phyloP scores from a whole-genome alignment of 1,284 basidiomycete genomes.

The Ceratorhiza oryzae-sativae region DNA sequence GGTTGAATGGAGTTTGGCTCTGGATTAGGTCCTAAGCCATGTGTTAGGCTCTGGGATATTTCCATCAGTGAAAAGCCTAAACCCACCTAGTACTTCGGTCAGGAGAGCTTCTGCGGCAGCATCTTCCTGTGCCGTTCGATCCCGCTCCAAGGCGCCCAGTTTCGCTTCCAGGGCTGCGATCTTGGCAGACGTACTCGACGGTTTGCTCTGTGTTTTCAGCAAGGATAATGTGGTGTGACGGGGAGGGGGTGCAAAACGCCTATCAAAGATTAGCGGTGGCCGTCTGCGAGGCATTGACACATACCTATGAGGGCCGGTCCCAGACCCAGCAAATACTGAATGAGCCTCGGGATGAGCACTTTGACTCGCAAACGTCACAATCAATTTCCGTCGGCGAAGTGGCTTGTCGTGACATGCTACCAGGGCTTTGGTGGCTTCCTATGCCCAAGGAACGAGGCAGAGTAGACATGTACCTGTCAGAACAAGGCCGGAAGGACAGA shows the following conservation, averaged over 20 bases:
- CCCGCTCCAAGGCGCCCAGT: conserved; percentile 73
- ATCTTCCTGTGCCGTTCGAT: conserved; percentile 27
- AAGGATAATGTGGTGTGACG: conserved; percentile 89
- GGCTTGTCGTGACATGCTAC: conserved; percentile 78
- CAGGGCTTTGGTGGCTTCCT: conserved; percentile 89
- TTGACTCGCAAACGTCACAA: conserved; percentile 89
- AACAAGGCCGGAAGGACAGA: conserved; percentile 41
- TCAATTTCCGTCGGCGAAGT: conserved; percentile 83
- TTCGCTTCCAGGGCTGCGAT: conserved; percentile 97
- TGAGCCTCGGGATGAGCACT: conserved; percentile 57
- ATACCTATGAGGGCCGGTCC: conserved; percentile 28
- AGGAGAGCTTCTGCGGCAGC: conserved; percentile 13
- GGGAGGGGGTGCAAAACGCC: conserved; percentile 59
- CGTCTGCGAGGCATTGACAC: conserved; percentile 41
- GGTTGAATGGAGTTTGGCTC: background rate
- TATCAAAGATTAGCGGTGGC: conserved; percentile 48
- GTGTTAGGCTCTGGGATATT: background rate
- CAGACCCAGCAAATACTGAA: conserved; percentile 25
- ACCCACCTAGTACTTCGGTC: conserved; percentile 18
- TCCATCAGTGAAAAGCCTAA: too few species aligned
- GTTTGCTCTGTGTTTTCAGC: conserved; percentile 72
- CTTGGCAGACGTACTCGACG: conserved; percentile 78
- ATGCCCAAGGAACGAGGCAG: conserved; percentile 45
- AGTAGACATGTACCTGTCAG: conserved; percentile 40
- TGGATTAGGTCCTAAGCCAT: too few species aligned